Evolutionary conservation across 2,329 filamentous ascomycete species (phyloP).

Genomic region (Karstenula rhodostoma): DNA sequence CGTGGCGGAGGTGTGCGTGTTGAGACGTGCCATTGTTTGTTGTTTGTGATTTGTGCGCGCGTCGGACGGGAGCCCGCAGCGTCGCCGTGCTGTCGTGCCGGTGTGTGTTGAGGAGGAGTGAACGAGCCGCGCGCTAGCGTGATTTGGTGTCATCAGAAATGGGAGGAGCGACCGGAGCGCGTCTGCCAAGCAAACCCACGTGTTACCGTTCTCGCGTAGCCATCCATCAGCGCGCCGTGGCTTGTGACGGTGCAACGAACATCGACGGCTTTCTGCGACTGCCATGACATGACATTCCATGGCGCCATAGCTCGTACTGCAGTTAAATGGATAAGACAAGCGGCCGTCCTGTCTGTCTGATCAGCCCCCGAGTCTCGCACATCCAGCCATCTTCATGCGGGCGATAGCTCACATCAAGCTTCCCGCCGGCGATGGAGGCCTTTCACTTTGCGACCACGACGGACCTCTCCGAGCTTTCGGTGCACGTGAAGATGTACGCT

Average conservation of each 20-base stretch:
- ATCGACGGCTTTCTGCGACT: not conserved
- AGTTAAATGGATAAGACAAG: not conserved
- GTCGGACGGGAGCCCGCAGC: not conserved
- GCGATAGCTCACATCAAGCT: conserved; percentile 29
- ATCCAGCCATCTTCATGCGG: conserved; percentile 19
- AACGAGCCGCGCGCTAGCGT: conserved; percentile 1
- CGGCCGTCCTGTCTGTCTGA: not conserved
- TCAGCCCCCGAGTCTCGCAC: not conserved
- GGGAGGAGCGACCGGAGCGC: conserved; percentile 25
- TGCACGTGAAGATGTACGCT: conserved; percentile 69
- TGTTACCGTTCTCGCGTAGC: conserved; percentile 31
- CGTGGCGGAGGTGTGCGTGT: conserved; percentile 42
- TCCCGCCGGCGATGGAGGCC: conserved; percentile 74
- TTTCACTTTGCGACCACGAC: conserved; percentile 95
- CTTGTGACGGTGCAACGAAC: conserved; percentile 14
- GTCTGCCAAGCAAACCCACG: conserved; percentile 33
- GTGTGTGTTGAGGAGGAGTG: not conserved
- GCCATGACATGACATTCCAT: not conserved
- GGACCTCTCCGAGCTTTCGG: conserved; percentile 74
- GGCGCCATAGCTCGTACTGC: not conserved
- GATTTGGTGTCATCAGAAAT: conserved; percentile 17
- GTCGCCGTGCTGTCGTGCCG: not conserved
- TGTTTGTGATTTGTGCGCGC: conserved; percentile 1
- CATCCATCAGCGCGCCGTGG: conserved; percentile 16
- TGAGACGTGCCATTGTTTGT: conserved; percentile 48